Evolutionary conservation across 1,284 basidiomycete species (phyloP).

Genomic region (Austroboletus niveus): DNA sequence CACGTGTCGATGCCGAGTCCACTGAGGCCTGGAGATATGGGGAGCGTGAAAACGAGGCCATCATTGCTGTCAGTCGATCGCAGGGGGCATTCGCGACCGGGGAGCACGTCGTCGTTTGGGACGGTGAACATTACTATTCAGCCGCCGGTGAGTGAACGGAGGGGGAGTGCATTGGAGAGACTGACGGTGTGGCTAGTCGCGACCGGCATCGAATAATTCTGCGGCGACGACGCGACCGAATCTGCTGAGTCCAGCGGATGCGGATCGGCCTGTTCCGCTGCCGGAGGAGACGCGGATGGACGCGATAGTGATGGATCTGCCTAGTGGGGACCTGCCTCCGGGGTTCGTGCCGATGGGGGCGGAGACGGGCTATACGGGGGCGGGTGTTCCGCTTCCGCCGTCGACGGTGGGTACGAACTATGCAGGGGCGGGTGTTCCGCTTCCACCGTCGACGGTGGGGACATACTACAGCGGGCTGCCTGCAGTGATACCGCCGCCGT

Average conservation of each 20-base stretch:
- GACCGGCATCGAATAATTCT: constrained; percentile 31
- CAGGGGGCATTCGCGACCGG: constrained; percentile 19
- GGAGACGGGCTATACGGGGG: constrained; percentile 6
- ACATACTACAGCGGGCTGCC: constrained; percentile 22
- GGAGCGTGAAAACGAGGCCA: constrained; percentile 14
- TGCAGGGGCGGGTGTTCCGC: no score
- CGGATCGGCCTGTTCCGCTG: constrained; percentile 33
- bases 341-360: constrained; percentile 26
- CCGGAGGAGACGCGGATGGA: constrained; percentile 14
- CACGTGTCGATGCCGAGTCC: constrained; percentile 35
- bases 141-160: constrained; percentile 26
- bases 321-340: constrained; percentile 25
- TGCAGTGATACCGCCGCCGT: constrained; percentile 31
- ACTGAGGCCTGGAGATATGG: constrained; percentile 24
- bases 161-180: not conserved
- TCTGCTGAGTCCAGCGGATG: constrained; percentile 33
- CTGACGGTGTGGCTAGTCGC: constrained; percentile 22
- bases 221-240: constrained; percentile 24
- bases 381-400: no score
- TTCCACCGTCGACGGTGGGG: constrained; percentile 3
- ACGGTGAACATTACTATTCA: constrained; percentile 34
- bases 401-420: no score
- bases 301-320: constrained; percentile 25
- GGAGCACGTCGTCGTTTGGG: constrained; percentile 30
- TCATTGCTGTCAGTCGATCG: constrained; percentile 24